Evolutionary conservation across 1,284 basidiomycete genomes (phyloP).

Genomic region (Naganishia albida): DNA sequence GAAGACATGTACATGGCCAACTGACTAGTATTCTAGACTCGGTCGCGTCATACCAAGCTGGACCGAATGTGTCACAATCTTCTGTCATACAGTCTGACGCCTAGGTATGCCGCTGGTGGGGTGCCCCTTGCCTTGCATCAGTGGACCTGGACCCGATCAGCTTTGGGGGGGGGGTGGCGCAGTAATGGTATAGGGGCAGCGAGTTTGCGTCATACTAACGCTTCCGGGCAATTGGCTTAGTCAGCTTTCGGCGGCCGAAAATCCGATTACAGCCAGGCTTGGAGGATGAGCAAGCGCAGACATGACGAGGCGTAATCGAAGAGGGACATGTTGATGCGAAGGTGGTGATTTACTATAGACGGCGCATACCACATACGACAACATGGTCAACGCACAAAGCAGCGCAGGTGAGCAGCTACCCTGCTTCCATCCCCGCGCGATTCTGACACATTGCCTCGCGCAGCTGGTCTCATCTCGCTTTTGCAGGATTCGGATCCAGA

Average conservation of each 20-base stretch:
- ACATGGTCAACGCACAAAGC: constrained; percentile 35
- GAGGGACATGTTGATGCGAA: neutral
- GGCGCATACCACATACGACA: neutral
- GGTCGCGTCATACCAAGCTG: too few species aligned
- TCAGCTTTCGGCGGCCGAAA: constrained; percentile 19
- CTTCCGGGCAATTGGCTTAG: neutral
- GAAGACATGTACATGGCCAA: too few species aligned
- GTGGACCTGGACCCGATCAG: too few species aligned
- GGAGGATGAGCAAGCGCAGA: constrained; percentile 28
- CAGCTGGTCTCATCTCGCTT: constrained; percentile 83
- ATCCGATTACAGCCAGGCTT: neutral
- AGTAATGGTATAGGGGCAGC: too few species aligned
- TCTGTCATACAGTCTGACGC: too few species aligned
- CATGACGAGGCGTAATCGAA: constrained; percentile 28
- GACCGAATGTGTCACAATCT: too few species aligned
- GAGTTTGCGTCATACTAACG: too few species aligned
- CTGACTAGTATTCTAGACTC: too few species aligned
- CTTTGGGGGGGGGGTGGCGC: too few species aligned
- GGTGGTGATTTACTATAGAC: neutral
- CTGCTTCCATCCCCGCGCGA: neutral
- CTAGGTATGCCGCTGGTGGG: too few species aligned
- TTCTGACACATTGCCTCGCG: neutral
- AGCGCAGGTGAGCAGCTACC: constrained; percentile 30
- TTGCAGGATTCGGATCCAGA: constrained; percentile 77
- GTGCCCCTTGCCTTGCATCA: too few species aligned